Evolutionary conservation across 192 early-diverging fungal genomes (phyloP).

Genomic region (Backusella psychrophila): DNA sequence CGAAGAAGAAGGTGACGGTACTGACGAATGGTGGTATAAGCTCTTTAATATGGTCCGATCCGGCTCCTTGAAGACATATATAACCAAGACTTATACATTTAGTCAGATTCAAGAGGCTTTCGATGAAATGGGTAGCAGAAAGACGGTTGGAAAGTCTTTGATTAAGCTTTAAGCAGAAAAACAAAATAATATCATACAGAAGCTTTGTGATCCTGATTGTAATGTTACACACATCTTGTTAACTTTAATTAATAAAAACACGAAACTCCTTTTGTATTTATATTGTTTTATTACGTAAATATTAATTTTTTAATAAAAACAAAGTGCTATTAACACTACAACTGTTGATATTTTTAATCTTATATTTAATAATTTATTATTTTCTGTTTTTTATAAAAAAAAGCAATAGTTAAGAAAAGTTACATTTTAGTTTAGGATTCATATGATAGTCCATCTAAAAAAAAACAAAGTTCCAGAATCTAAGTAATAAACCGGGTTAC

Average conservation of each 20-base stretch:
- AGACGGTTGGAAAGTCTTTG: conserved; percentile 70
- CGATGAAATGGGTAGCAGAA: conserved; percentile 66
- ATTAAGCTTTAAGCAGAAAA: conserved; percentile 33
- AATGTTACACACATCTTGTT: background rate
- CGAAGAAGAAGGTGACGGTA: conserved; percentile 64
- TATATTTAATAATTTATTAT: background rate
- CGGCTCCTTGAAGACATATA: conserved; percentile 59
- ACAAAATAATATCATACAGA: background rate
- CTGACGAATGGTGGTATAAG: conserved; percentile 51
- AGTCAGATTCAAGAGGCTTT: conserved; percentile 74
- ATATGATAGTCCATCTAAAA: background rate
- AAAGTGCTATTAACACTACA: no score
- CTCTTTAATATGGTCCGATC: conserved; percentile 60
- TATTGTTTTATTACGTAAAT: background rate
- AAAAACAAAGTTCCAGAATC: conserved; percentile 1
- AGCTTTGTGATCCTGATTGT: background rate
- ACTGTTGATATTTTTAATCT: no score
- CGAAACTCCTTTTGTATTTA: background rate
- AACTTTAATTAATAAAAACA: background rate
- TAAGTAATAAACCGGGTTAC: background rate
- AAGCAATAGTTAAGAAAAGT: background rate
- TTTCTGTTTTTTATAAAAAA: background rate
- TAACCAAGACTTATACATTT: conserved; percentile 76
- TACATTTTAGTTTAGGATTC: background rate
- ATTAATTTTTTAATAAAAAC: background rate